Evolutionary conservation across 805 yeast species (phyloP), one percentile per base, ranked within the genome.

Genomic region (Candida adriatica): DNA sequence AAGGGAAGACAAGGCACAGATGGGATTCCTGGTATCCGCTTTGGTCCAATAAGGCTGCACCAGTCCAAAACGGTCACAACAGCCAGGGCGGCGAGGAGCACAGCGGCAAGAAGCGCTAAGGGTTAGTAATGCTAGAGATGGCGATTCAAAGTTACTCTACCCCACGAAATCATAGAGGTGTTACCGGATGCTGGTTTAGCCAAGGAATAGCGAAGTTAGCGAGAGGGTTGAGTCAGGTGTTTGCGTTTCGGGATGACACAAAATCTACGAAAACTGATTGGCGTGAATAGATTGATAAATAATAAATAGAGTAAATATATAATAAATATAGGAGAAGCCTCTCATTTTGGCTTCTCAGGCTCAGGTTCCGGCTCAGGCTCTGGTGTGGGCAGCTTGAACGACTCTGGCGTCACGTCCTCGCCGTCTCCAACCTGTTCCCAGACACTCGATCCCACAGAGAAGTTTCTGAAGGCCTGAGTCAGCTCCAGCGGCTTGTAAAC

Each of bases 381-480:
- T 18, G 94, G 94, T 30, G 76, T 69, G 31, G 95, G 95, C 51
- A 85, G 73, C 57, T 79, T 79, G 70, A 84, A 85, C 24, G 73
- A 59, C 41, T 78, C 87, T 6, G 95, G 95, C 16, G 90, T 75
- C 45, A 68, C 74, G 56, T 85, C 94, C 40, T 73, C 68, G 50
- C 95, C 95, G 13, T 78, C 80, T 36, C 95, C 95, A 46, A 84
- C 90, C 46, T 81, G 94, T 58, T 85, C 94, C 92, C 94, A 85
- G 29, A 81, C 86, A 19, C 90, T 75, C 8, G 90, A 77, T 28
- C 94, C 95, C 28, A 83, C 94, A 17, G 82, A 66, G 64, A 85
- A 85, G 67, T 83, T 81, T 68, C 95, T 76, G 76, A 85, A 85
- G 10, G 94, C 95, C 64, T 85, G 95, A 19, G 94, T 82, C 56